Conservation (phyloP, 106 monocot species). For the Hemerocallis citrina region DNA sequence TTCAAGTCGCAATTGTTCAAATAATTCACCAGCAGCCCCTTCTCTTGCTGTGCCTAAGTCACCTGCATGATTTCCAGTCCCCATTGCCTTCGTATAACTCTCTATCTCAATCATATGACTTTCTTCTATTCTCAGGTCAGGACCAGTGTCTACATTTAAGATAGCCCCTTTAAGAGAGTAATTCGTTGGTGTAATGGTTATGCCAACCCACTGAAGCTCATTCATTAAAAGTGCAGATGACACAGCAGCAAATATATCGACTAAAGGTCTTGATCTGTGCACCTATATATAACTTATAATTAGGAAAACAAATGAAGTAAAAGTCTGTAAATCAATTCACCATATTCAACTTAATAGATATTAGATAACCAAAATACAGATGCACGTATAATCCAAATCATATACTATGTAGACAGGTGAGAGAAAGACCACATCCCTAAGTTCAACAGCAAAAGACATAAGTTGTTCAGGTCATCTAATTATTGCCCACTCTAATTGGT, state of each 20-base stretch:
- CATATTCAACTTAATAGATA: neutral
- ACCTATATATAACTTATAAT: conserved; percentile 37
- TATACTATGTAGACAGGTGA: too few species aligned
- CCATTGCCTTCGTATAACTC: conserved; percentile 19
- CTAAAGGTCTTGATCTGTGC: conserved; percentile 74
- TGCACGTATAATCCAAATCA: too few species aligned
- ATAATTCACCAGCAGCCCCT: conserved; percentile 8
- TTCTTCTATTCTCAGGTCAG: conserved; percentile 63
- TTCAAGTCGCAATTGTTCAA: conserved; percentile 38
- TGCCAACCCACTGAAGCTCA: conserved; percentile 90
- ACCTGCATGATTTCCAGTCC: conserved; percentile 2
- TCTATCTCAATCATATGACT: conserved; percentile 83
- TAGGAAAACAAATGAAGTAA: neutral
- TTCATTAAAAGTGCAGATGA: conserved; percentile 92
- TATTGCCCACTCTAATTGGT: too few species aligned
- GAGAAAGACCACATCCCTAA: too few species aligned
- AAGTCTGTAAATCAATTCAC: neutral
- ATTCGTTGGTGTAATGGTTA: conserved; percentile 67
- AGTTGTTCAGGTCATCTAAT: too few species aligned
- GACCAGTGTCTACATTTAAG: conserved; percentile 81
- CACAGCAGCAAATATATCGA: conserved; percentile 74
- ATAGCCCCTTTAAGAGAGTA: conserved; percentile 83
- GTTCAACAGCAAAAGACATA: too few species aligned
- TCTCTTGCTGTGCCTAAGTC: conserved; percentile 2
- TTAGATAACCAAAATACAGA: neutral